phyloP scores from a whole-genome alignment of 2,329 filamentous ascomycete species.

The Neofusicoccum laricinum region DNA sequence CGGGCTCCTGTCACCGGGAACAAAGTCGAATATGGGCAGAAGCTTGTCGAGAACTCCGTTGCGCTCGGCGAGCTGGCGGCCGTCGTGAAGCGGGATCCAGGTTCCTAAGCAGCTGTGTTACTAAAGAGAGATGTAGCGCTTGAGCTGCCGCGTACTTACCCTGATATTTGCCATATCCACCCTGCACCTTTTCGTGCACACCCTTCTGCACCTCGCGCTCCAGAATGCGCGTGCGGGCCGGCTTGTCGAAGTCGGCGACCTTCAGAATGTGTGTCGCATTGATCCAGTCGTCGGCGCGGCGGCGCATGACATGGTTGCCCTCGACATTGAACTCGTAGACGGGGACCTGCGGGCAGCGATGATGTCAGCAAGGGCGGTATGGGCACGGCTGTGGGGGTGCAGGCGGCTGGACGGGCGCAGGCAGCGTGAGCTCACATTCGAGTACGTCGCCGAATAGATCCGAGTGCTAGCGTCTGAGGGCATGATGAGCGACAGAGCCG shows the following conservation, averaged over 20 bases:
- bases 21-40: constrained; percentile 83
- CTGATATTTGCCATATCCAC: constrained; percentile 98
- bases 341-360: constrained; percentile 63
- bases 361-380: constrained; percentile 17
- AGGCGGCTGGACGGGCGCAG: background rate
- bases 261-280: constrained; percentile 99
- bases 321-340: constrained; percentile 92
- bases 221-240: constrained; percentile 87
- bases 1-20: constrained; percentile 79
- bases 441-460: constrained; percentile 65
- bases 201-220: constrained; percentile 97
- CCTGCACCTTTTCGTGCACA: constrained; percentile 95
- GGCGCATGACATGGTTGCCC: constrained; percentile 91
- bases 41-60: constrained; percentile 85
- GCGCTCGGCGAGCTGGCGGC: constrained; percentile 76
- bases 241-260: constrained; percentile 95
- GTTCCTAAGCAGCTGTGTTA: constrained; percentile 59
- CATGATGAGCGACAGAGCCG: constrained; percentile 24
- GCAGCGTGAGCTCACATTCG: constrained; percentile 46
- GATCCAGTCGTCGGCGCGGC: constrained; percentile 92
- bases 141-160: constrained; percentile 50
- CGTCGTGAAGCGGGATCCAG: constrained; percentile 87
- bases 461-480: constrained; percentile 40
- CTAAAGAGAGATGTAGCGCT: background rate
- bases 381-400: background rate